Evolutionary conservation across 2,329 filamentous ascomycete genomes (phyloP).

Genomic region (Diplodia mutila): DNA sequence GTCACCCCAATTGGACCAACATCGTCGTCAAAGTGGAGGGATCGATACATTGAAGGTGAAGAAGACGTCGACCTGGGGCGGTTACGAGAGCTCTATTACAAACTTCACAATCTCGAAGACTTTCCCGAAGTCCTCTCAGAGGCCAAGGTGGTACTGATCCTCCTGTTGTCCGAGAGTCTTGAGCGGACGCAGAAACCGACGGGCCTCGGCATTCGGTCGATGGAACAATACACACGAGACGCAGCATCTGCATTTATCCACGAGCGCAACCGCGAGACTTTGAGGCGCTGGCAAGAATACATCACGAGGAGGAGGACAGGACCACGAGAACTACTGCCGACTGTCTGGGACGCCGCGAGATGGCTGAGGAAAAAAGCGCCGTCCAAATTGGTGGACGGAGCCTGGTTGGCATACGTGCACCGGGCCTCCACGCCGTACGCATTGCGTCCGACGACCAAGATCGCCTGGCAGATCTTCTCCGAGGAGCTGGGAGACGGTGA

Average conservation of each 20-base stretch:
- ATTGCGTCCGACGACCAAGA: slow-evolving; percentile 45
- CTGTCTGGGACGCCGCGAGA: slow-evolving; percentile 42
- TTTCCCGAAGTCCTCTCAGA: slow-evolving; percentile 41
- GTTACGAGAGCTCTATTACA: slow-evolving; percentile 44
- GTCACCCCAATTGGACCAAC: too few relatives aligned
- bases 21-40: too few relatives aligned
- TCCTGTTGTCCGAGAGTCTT: slow-evolving; percentile 42
- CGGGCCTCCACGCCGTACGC: slow-evolving; percentile 50
- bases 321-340: slow-evolving; percentile 42
- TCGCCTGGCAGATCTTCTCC: slow-evolving; percentile 54
- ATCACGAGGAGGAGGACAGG: slow-evolving; percentile 39
- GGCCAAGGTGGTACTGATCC: slow-evolving; percentile 40
- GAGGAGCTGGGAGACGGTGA: slow-evolving; percentile 58
- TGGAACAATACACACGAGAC: slow-evolving; percentile 38
- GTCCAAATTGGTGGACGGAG: slow-evolving; percentile 54
- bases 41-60: neutral
- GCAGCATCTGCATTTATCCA: slow-evolving; percentile 36
- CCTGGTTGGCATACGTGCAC: slow-evolving; percentile 54
- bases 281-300: slow-evolving; percentile 41
- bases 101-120: slow-evolving; percentile 48
- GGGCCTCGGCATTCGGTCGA: slow-evolving; percentile 36
- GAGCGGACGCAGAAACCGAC: slow-evolving; percentile 29
- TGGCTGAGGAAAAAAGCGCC: slow-evolving; percentile 49
- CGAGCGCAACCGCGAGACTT: slow-evolving; percentile 38
- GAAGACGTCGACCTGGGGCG: neutral